These are phyloP conservation scores for Teratosphaeria zuluensis DNA, from an alignment of 2,329 filamentous ascomycete species.

Conservation along the genomic window DNA sequence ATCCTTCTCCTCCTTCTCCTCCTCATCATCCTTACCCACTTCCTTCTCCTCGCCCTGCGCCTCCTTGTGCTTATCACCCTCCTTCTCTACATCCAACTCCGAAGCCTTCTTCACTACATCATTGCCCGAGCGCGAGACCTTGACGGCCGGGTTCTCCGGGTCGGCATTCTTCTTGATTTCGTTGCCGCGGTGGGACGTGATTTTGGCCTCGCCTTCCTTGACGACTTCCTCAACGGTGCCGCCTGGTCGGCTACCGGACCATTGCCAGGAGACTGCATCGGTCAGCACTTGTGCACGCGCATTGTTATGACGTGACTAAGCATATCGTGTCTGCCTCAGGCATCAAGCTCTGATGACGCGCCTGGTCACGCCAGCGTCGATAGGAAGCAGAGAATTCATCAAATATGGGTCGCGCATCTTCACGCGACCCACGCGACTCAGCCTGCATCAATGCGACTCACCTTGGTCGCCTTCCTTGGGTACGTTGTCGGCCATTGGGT, in stretches of 20 bases:
- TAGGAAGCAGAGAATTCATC: neutral
- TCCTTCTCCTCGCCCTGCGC: slow-evolving; percentile 19
- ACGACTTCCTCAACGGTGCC: slow-evolving; percentile 50
- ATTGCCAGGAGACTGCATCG: slow-evolving; percentile 53
- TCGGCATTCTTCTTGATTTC: slow-evolving; percentile 55
- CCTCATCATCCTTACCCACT: slow-evolving; percentile 11
- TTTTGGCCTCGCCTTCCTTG: slow-evolving; percentile 47
- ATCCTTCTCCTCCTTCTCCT: slow-evolving; percentile 11
- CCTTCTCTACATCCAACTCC: slow-evolving; percentile 49
- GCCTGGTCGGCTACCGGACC: slow-evolving; percentile 45
- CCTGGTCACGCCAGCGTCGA: neutral
- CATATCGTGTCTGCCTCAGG: slow-evolving; percentile 4
- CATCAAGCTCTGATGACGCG: neutral
- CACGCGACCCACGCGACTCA: slow-evolving; percentile 1
- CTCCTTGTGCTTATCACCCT: slow-evolving; percentile 32
- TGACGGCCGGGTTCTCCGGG: slow-evolving; percentile 51
- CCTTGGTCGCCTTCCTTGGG: slow-evolving; percentile 38
- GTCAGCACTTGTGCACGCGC: slow-evolving; percentile 1
- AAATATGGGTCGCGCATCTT: neutral
- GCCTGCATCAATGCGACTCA: slow-evolving; percentile 6
- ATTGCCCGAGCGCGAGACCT: slow-evolving; percentile 49
- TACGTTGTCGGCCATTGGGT: slow-evolving; percentile 36
- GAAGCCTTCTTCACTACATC: slow-evolving; percentile 56
- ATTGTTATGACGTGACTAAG: slow-evolving; percentile 12
- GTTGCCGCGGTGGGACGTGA: slow-evolving; percentile 48